These are phyloP conservation scores for Suillus paluster DNA, from an alignment of 768 basidiomycete species.

Conservation along the genomic window DNA sequence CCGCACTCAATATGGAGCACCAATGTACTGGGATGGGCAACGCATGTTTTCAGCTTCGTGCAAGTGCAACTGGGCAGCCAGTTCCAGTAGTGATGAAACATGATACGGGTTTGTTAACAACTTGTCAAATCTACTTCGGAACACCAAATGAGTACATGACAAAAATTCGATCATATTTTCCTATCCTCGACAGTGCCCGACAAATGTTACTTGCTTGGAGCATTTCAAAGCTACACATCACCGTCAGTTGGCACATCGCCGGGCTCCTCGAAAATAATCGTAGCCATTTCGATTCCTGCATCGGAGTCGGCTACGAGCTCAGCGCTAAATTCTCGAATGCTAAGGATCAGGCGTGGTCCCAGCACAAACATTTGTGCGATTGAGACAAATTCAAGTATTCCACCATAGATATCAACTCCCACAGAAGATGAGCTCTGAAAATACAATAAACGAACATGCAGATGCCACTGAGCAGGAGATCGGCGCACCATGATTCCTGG, in stretches of 20 bases:
- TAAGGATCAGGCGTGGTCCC: constrained; percentile 4
- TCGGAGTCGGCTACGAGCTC: not conserved
- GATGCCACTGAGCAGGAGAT: not conserved
- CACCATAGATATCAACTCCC: not conserved
- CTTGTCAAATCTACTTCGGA: not conserved
- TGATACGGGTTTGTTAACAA: no score
- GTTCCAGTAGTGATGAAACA: no score
- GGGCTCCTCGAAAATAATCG: not conserved
- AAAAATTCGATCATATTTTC: not conserved
- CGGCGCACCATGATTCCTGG: not conserved
- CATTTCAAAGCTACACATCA: not conserved
- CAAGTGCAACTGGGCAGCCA: no score
- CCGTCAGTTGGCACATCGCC: not conserved
- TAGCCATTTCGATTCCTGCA: not conserved
- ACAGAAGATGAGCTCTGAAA: not conserved
- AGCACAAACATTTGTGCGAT: not conserved
- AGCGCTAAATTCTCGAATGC: not conserved
- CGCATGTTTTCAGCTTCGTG: no score
- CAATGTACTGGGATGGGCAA: no score
- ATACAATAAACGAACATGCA: not conserved
- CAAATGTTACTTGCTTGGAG: not conserved
- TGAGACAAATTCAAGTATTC: not conserved
- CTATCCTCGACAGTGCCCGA: not conserved
- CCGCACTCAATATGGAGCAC: no score
- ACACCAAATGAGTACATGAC: not conserved